Base-by-base conservation (phyloP, 83 land plant species). In the Diphasiastrum complanatum region DNA sequence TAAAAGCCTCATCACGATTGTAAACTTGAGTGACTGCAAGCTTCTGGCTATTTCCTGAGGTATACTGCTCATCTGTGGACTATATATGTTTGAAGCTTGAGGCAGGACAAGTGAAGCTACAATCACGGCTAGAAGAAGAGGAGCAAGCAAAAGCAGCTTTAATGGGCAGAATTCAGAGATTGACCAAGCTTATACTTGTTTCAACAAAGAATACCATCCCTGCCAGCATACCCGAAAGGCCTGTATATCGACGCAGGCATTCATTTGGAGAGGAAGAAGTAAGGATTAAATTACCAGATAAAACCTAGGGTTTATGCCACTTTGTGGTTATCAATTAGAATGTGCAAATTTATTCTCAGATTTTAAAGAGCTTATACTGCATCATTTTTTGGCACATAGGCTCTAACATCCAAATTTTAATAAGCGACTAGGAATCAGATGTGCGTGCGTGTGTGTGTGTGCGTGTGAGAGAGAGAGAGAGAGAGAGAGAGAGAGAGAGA, bases 61-160 rank as follows among this genome's bases (percentile, higher is more conserved):
- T 16, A 20, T 11, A 37, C 41, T 11, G 41, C 63, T 1, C 60
- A 20, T 63, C 46, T 26, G 60, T 28, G 28, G 34, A 22, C 40
- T 53, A 16, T 34, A 14, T 32, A 23, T 51, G 12, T 22, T 72
- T 10, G 70, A 63, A 89, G 91, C 59, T 85, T 72, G 85, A 89
- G 64, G 87, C 85, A 56, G 96, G 99, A 11, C 96, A 93, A 80
- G 96, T 84, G 28, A 88, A 81, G 69, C 83, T 93, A 91, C 95
- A 78, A 58, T 89, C 95, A 57, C 79, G 95, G 60, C 59, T 89
- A 37, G 95, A 89, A 60, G 95, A 89, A 54, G 91, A 85, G 59
- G 95, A 89, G 53, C 81, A 89, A 66, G 91, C 86, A 1, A 89
- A 85, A 52, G 45, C 65, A 53, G 68, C 64, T 6, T 37, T 65